Base-by-base conservation (phyloP, 495 filamentous ascomycete genomes). In the Aspergillus saccharolyticus region DNA sequence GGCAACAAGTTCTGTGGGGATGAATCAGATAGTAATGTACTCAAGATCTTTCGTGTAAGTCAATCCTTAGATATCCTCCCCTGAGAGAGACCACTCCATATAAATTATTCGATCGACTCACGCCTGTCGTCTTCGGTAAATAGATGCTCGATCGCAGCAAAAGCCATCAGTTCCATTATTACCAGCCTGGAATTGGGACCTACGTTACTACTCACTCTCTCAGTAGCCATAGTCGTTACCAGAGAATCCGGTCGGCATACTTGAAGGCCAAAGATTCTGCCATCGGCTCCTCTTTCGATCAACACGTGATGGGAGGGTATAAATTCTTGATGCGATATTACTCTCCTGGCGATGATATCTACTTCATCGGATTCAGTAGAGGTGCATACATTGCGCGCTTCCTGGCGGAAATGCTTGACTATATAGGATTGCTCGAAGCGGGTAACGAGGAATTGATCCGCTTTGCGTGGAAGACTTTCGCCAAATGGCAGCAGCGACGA, bases 1-100 rank as follows among this genome's bases (percentile, higher is more conserved):
- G 90, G 90, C 2, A 94, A 96, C 64, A 89, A 91, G 62, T 95
- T 94, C 65, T 78, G 79, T 25, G 89, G 91, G 10, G 88, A 89
- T 64, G 84, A 88, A 49, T 84, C 83, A 9, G 89, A 95, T 65
- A 94, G 89, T 66, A 95, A 94, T 68, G 91, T 96, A 56, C 73
- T 96, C 45, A 96, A 96, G 69, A 91, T 96, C 22, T 96, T 86
- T 67, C 73, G 79, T 21, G 75, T 78, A 66, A 63, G 74, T 72
- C 25, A 39, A 18, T 20, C 43, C n/a, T 42, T 33, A 45, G 24
- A 50, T 15, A 4, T 16, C 39, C 28, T 21, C 25, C 5, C 24
- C 30, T 7, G 42, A 22, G 30, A 0, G 42, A 14, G 21, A 50
- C 21, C 15, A 28, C 25, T 16, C 43, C 15, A 7, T 2, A n/a